phyloP scores from a whole-genome alignment of 2,329 filamentous ascomycete genomes.

The Sphaerulina populicola region DNA sequence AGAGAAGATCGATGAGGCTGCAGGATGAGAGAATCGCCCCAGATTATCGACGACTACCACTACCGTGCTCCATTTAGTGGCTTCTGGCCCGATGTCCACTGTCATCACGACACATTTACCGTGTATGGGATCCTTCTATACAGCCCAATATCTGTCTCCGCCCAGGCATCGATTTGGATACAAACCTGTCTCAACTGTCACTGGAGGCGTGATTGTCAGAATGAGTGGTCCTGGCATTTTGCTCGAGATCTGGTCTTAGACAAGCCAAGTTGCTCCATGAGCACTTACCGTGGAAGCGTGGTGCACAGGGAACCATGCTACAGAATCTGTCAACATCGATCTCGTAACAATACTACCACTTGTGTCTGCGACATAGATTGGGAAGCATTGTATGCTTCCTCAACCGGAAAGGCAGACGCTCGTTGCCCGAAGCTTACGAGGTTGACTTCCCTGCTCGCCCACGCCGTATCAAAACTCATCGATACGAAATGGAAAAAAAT shows the following conservation, averaged over 20 bases:
- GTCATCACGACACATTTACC: conserved; percentile 22
- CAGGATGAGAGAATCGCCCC: conserved; percentile 3
- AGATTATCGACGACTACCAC: not conserved
- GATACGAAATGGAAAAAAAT: too few species aligned
- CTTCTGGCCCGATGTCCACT: conserved; percentile 23
- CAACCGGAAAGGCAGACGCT: too few species aligned
- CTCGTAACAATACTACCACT: too few species aligned
- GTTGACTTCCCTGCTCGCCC: too few species aligned
- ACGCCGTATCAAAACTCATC: too few species aligned
- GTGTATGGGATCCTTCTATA: conserved; percentile 33
- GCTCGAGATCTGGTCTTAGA: conserved; percentile 20
- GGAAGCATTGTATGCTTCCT: too few species aligned
- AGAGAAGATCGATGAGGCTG: conserved; percentile 1
- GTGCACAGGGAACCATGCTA: too few species aligned
- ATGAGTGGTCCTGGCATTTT: conserved; percentile 8
- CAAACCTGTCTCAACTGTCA: conserved; percentile 29
- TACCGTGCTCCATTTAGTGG: not conserved
- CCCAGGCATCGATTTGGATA: conserved; percentile 37
- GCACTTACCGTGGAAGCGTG: too few species aligned
- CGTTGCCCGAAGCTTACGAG: too few species aligned
- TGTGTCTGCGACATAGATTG: too few species aligned
- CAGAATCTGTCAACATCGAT: too few species aligned
- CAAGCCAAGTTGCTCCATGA: too few species aligned
- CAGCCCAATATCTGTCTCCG: conserved; percentile 39
- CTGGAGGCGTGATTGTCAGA: conserved; percentile 7